These are phyloP conservation scores for Daldinia decipiens DNA, from an alignment of 495 filamentous ascomycete species.

Conservation along the genomic window DNA sequence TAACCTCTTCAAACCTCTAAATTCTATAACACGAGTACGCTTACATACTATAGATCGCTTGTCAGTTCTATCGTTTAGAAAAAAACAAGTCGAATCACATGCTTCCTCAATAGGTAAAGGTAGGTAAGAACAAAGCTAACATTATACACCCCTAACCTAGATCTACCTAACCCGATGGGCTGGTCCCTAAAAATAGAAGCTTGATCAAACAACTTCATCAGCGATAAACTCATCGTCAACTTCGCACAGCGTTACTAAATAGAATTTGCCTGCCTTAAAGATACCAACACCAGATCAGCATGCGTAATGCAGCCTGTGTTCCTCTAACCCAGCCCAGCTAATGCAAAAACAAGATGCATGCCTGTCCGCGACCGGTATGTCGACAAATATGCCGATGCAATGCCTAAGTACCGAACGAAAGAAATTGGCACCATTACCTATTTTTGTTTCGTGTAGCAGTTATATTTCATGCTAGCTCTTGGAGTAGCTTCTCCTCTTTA, in stretches of 20 bases:
- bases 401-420: constrained; percentile 7
- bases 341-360: constrained; percentile 6
- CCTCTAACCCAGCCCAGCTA: constrained; percentile 10
- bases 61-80: too few species aligned
- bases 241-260: constrained; percentile 4
- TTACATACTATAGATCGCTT: not conserved
- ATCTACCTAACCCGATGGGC: constrained; percentile 1
- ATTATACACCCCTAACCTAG: not conserved
- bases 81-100: not conserved
- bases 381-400: constrained; percentile 9
- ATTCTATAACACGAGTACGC: not conserved
- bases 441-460: not conserved
- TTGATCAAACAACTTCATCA: not conserved
- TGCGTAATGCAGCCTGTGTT: constrained; percentile 6
- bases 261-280: not conserved
- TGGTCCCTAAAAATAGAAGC: not conserved
- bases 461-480: constrained; percentile 44
- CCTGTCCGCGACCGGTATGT: not conserved
- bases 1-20: not conserved
- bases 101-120: not conserved
- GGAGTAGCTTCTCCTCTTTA: constrained; percentile 55
- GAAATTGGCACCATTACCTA: constrained; percentile 1
- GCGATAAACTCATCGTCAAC: not conserved
- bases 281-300: not conserved
- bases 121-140: not conserved